Base-by-base conservation (phyloP, 2,329 filamentous ascomycete species). In the Lasiodiplodia sp. region DNA sequence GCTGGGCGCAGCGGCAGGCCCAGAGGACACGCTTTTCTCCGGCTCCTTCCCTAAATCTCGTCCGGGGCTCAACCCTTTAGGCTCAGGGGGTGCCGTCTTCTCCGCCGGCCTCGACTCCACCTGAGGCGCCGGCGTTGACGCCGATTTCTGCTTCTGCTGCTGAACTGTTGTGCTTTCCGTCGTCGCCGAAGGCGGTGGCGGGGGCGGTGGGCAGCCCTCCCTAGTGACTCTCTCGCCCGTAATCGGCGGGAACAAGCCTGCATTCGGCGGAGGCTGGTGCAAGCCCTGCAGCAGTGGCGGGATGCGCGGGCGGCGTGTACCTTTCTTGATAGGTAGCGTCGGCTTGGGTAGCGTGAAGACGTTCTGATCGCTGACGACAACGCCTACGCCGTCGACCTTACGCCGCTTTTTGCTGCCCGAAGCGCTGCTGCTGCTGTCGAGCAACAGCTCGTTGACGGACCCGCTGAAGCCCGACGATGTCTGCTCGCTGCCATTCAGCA, bases 211-310 rank as follows among this genome's bases (percentile, higher is more conserved):
- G 6, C n/a, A n/a, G 2, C 21, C 53, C 74, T 72, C 51, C 72
- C 23, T 72, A 69, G 67, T 77, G 74, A 23, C 70, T 70, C 57
- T 70, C 74, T 85, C 84, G 37, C 84, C 81, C 71, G 86, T 86
- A 67, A 90, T 90, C 4, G 87, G 87, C 6, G 88, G 88, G 58
- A 90, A 84, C 7, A 90, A 77, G 14, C 86, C 84, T 56, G 87
- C 87, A 75, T 89, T 86, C 10, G 87, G 87, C 16, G 88, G 88
- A 2, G 88, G 88, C 70, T 90, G 87, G 76, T 90, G 87, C 53
- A 90, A 77, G 8, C 87, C 87, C 73, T 88, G 88, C 12, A 90
- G 77, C 18, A 84, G 77, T 8, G 83, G 83, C 14, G 83, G 83
- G 60, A 85, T 81, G 28, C 80, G 76, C 16, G 78, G 78, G 49